These are phyloP conservation scores for Lactifluus piperatus DNA, from an alignment of 768 basidiomycete genomes.

Conservation along the genomic window DNA sequence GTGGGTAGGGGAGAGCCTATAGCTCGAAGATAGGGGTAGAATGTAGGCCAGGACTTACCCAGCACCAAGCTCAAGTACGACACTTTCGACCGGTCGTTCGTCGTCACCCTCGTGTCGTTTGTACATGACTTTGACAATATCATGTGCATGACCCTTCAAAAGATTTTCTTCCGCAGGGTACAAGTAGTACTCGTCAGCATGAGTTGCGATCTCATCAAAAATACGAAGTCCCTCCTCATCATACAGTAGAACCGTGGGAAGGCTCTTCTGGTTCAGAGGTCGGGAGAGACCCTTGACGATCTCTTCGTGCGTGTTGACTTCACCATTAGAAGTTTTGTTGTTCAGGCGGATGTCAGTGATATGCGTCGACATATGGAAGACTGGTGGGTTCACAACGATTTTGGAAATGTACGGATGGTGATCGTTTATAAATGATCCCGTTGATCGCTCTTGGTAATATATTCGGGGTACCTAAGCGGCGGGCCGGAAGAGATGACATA, in stretches of 20 bases:
- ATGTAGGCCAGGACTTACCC: slow-evolving; percentile 50
- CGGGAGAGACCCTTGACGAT: slow-evolving; percentile 49
- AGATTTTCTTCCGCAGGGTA: slow-evolving; percentile 86
- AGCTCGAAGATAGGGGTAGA: not conserved
- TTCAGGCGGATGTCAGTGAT: slow-evolving; percentile 44
- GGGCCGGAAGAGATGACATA: not conserved
- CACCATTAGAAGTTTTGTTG: slow-evolving; percentile 27
- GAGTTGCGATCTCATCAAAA: slow-evolving; percentile 79
- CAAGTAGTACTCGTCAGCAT: slow-evolving; percentile 79
- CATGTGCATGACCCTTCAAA: slow-evolving; percentile 57
- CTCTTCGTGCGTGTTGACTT: slow-evolving; percentile 31
- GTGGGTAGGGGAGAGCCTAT: not conserved
- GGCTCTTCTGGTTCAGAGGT: slow-evolving; percentile 44
- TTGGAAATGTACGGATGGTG: not conserved
- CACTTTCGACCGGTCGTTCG: slow-evolving; percentile 33
- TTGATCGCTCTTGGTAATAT: not conserved
- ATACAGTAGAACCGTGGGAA: slow-evolving; percentile 84
- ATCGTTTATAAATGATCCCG: slow-evolving; percentile 1
- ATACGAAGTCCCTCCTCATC: slow-evolving; percentile 77
- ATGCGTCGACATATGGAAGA: slow-evolving; percentile 24
- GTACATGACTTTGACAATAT: slow-evolving; percentile 73
- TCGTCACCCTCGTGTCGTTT: slow-evolving; percentile 25
- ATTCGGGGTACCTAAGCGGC: not conserved
- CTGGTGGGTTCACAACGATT: not conserved
- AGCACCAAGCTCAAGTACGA: slow-evolving; percentile 87